Base-by-base conservation (phyloP, 2,329 filamentous ascomycete genomes). In the Ophiocordyceps unilateralis region DNA sequence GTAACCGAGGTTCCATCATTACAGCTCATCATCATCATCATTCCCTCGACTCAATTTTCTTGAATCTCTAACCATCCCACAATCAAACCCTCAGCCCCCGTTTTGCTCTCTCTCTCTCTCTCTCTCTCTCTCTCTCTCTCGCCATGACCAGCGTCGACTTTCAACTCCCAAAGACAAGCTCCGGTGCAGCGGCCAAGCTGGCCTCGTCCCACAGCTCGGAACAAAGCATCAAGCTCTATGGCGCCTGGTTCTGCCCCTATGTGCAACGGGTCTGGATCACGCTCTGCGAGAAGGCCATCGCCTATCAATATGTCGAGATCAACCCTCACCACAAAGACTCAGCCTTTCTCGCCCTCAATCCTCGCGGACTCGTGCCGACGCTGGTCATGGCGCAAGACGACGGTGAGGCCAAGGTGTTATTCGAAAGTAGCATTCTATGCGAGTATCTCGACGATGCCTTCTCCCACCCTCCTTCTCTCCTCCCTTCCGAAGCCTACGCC, bases 361-460 rank as follows among this genome's bases (percentile, higher is more conserved):
- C 83, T 0, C 73, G 81, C 12, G 83, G 83, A 1, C 67, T 88
- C 1, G 78, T 88, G 1, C 84, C 83, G 0, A 86, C 82, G 0
- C 66, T 88, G 1, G 67, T 75, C 12, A 66, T 66, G 0, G n/a
- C n/a, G n/a, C n/a, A n/a, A n/a, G n/a, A n/a, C n/a, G 46, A 57
- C 32, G 57, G 57, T 44, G n/a, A n/a, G n/a, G 78, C 9, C 4
- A 15, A 75, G 54, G 74, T 80, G 0, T 64, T 88, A 7, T 86
- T 82, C 51, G 82, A 89, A 57, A 83, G 77, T 52, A 74, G 67
- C 8, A 72, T 88, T 40, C 69, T 89, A 32, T 78, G 76, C 59
- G 81, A 87, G 56, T 89, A 83, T 49, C 66, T 89, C 1, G 78
- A 89, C 48, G 82, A 88, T 47, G 75, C 74, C 0, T 86, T 76